phyloP scores from a whole-genome alignment of 345 rosid species.

The Cardiospermum halicacabum region DNA sequence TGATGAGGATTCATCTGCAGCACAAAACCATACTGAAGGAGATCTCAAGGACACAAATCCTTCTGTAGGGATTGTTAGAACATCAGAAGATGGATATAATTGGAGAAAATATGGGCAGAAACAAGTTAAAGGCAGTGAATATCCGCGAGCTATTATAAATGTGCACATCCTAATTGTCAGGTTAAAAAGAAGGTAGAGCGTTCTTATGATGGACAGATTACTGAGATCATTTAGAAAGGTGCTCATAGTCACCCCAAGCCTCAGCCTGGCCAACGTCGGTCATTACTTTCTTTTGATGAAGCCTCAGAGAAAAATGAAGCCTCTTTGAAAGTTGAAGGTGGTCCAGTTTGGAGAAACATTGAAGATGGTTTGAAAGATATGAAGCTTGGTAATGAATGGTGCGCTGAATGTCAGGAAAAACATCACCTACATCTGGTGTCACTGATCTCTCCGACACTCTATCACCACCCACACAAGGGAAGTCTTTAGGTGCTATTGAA shows the following conservation, averaged over 20 bases:
- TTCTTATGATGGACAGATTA: constrained; percentile 55
- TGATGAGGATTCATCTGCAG: constrained; percentile 16
- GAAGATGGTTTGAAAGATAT: constrained; percentile 27
- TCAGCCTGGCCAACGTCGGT: constrained; percentile 37
- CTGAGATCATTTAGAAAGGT: constrained; percentile 62
- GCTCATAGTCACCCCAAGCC: constrained; percentile 54
- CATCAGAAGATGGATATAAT: constrained; percentile 57
- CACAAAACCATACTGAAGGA: constrained; percentile 14
- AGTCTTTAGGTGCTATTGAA: constrained; percentile 31
- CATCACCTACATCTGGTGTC: constrained; percentile 41
- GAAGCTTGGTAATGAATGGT: constrained; percentile 29
- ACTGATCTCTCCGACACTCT: constrained; percentile 48
- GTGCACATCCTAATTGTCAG: constrained; percentile 48
- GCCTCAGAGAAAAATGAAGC: constrained; percentile 30
- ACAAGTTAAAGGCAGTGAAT: constrained; percentile 62
- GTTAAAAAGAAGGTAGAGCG: constrained; percentile 54
- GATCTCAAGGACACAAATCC: constrained; percentile 26
- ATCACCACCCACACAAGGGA: constrained; percentile 31
- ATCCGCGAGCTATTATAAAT: constrained; percentile 66
- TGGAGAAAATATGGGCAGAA: constrained; percentile 74
- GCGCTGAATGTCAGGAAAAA: constrained; percentile 31
- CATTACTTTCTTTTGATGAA: constrained; percentile 31
- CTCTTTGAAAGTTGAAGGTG: constrained; percentile 28
- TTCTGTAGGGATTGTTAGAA: constrained; percentile 29
- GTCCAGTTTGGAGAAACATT: constrained; percentile 30